A percentile compares a stretch with the other conserved stretches of the same genome.
phyloP scores from a whole-genome alignment of 2,329 filamentous ascomycete species.

The Xylogone sp. region DNA sequence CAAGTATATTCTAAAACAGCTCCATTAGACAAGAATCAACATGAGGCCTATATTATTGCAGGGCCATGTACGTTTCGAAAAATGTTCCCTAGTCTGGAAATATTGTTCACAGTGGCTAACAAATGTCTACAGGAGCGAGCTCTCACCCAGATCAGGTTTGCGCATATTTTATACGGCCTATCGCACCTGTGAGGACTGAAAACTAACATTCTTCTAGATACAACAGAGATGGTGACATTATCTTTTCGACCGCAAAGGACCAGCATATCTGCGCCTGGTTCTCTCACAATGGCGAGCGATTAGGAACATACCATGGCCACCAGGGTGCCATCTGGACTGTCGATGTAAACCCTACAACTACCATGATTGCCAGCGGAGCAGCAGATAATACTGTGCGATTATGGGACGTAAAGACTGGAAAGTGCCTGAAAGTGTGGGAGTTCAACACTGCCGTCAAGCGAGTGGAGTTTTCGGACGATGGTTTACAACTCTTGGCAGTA shows the following conservation, averaged over 20 bases:
- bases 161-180: conserved; percentile 8
- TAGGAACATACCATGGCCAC: conserved; percentile 95
- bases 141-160: conserved; percentile 87
- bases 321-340: conserved; percentile 98
- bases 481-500: conserved; percentile 82
- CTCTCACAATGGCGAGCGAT: conserved; percentile 94
- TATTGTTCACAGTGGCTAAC: conserved; percentile 18
- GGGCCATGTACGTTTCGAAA: conserved; percentile 67
- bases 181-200: conserved; percentile 5
- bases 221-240: conserved; percentile 91
- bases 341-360: conserved; percentile 89
- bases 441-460: conserved; percentile 96
- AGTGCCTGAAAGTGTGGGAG: conserved; percentile 94
- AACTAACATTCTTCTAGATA: conserved; percentile 50
- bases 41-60: conserved; percentile 97
- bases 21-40: conserved; percentile 35
- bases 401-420: conserved; percentile 93
- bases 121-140: conserved; percentile 66
- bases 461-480: conserved; percentile 95
- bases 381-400: conserved; percentile 98
- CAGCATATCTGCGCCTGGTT: conserved; percentile 97
- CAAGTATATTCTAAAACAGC: neutral
- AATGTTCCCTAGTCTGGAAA: neutral
- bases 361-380: conserved; percentile 88
- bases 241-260: conserved; percentile 95